These are phyloP conservation scores for Orbilia quercus DNA, from an alignment of 2,329 filamentous ascomycete genomes.

Conservation along the genomic window DNA sequence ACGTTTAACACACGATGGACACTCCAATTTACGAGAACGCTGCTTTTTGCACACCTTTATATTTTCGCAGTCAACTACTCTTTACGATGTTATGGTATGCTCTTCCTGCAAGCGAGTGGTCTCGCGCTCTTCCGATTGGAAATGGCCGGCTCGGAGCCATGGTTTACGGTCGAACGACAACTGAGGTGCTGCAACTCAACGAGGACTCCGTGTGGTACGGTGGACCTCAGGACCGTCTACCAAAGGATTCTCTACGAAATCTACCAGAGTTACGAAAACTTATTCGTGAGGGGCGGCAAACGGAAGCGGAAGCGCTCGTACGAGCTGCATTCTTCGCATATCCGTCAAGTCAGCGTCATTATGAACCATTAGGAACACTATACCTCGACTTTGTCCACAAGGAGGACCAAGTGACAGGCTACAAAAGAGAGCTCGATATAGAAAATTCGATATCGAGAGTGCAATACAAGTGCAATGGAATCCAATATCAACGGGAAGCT, in stretches of 20 bases:
- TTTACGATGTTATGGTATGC: constrained; percentile 47
- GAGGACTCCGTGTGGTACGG: constrained; percentile 67
- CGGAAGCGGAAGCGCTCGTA: constrained; percentile 64
- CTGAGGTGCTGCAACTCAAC: constrained; percentile 66
- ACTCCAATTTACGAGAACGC: constrained; percentile 1
- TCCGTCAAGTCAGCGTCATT: constrained; percentile 66
- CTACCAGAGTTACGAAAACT: constrained; percentile 64
- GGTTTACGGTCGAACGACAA: constrained; percentile 65
- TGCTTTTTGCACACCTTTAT: constrained; percentile 2
- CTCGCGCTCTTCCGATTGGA: constrained; percentile 66
- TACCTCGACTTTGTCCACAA: constrained; percentile 64
- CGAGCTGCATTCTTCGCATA: constrained; percentile 65
- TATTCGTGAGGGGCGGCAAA: constrained; percentile 64
- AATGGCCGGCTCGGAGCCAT: constrained; percentile 67
- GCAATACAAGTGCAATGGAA: constrained; percentile 62
- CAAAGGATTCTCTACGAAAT: constrained; percentile 62
- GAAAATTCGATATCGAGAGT: constrained; percentile 62
- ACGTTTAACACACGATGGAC: constrained; percentile 15
- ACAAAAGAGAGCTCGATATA: constrained; percentile 64
- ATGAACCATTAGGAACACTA: constrained; percentile 65
- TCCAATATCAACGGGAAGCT: constrained; percentile 62
- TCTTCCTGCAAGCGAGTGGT: constrained; percentile 61
- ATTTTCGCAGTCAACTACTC: constrained; percentile 1
- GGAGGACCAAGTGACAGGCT: constrained; percentile 60
- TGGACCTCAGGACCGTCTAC: constrained; percentile 65